Conservation (phyloP, 2,329 filamentous ascomycete genomes). For the Fusarium tjaetaba region DNA sequence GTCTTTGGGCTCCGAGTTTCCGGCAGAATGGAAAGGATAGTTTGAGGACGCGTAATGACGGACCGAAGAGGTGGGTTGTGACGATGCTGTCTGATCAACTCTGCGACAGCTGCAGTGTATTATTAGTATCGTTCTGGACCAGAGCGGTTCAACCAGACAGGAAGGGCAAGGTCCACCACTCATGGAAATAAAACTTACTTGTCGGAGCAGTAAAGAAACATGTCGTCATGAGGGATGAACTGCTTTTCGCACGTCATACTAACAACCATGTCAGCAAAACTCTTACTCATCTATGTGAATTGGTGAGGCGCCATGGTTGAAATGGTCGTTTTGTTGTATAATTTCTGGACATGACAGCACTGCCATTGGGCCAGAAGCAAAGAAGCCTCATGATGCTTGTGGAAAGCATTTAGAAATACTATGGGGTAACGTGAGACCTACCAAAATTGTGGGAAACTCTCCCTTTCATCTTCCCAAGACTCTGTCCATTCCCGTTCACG, state of each 20-base stretch:
- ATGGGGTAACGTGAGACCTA: conserved; percentile 53
- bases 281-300: background rate
- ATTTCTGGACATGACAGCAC: conserved; percentile 31
- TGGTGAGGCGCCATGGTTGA: background rate
- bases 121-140: conserved; percentile 35
- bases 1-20: conserved; percentile 64
- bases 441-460: conserved; percentile 74
- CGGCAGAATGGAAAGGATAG: conserved; percentile 58
- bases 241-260: conserved; percentile 76
- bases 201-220: conserved; percentile 71
- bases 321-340: conserved; percentile 14
- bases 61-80: conserved; percentile 43
- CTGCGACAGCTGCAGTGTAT: conserved; percentile 59
- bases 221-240: conserved; percentile 67
- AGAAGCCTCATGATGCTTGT: conserved; percentile 15
- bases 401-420: conserved; percentile 9
- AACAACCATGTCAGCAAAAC: conserved; percentile 35
- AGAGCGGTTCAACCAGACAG: conserved; percentile 9
- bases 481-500: conserved; percentile 62
- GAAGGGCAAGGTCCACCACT: conserved; percentile 26
- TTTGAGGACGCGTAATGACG: conserved; percentile 49
- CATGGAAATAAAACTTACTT: conserved; percentile 56
- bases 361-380: conserved; percentile 29
- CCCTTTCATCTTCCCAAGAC: conserved; percentile 66
- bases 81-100: conserved; percentile 58